A percentile compares a stretch with the other conserved stretches of the same genome.
These are phyloP conservation scores for Globisporangium lucens DNA, from an alignment of 352 stramenopile genomes.

Conservation along the genomic window DNA sequence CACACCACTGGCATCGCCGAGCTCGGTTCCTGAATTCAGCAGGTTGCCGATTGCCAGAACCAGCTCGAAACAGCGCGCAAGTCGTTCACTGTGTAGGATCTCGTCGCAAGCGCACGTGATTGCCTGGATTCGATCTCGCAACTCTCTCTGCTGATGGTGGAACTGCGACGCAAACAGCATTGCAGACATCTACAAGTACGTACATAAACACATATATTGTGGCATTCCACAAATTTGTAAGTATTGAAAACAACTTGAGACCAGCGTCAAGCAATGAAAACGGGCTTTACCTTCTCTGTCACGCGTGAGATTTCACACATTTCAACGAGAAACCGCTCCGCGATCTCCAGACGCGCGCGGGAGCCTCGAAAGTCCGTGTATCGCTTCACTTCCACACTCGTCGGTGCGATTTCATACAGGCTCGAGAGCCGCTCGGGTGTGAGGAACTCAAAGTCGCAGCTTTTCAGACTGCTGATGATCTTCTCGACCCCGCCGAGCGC, in stretches of 20 bases:
- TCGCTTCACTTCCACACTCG: constrained; percentile 57
- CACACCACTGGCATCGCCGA: constrained; percentile 62
- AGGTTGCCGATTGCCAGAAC: constrained; percentile 74
- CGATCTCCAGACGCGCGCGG: constrained; percentile 39
- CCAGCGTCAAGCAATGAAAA: neutral
- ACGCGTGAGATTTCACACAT: constrained; percentile 70
- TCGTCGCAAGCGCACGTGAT: constrained; percentile 67
- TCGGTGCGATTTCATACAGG: constrained; percentile 69
- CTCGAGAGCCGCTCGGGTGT: constrained; percentile 54
- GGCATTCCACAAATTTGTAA: neutral
- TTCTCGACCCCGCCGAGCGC: constrained; percentile 35
- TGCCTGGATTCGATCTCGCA: constrained; percentile 36
- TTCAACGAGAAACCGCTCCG: constrained; percentile 68
- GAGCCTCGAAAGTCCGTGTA: constrained; percentile 68
- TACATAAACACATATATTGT: neutral
- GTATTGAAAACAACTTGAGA: neutral
- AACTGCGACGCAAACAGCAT: constrained; percentile 75
- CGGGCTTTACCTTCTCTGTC: constrained; percentile 54
- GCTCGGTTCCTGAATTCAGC: constrained; percentile 67
- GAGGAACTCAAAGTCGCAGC: constrained; percentile 62
- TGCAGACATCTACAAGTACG: constrained; percentile 39
- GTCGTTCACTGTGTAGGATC: constrained; percentile 61
- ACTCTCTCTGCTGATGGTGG: constrained; percentile 46
- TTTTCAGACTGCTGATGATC: constrained; percentile 44
- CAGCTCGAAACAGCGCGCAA: constrained; percentile 74